These are phyloP conservation scores for Leishmania braziliensis DNA, from an alignment of 208 protist genomes.

Conservation along the genomic window DNA sequence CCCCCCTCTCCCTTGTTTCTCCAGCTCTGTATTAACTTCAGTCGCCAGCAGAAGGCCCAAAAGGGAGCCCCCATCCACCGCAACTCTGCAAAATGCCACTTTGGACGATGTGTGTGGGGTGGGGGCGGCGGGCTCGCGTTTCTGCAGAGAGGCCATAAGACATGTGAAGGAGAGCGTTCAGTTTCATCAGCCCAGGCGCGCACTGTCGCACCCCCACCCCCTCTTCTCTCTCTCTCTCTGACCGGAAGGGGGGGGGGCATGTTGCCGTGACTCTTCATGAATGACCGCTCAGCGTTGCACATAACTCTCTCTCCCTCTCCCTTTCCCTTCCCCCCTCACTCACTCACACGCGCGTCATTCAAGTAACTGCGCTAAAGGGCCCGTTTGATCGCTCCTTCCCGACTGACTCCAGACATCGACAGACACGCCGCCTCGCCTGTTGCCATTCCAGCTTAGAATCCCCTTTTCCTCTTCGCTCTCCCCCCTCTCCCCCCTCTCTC, in stretches of 20 bases:
- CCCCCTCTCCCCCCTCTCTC: background rate
- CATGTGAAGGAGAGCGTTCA: background rate
- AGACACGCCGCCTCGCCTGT: background rate
- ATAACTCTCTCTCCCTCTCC: background rate
- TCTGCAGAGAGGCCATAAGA: background rate
- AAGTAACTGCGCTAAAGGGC: too few species aligned
- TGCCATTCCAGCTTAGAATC: background rate
- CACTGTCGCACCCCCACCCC: background rate
- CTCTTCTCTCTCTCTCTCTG: background rate
- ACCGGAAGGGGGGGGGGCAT: background rate
- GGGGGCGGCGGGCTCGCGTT: background rate
- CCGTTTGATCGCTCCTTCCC: background rate
- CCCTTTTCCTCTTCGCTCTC: background rate
- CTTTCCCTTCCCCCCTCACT: background rate
- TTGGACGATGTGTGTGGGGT: background rate
- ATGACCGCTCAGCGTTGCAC: background rate
- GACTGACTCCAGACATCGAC: background rate
- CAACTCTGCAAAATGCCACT: background rate
- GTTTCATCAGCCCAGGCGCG: background rate
- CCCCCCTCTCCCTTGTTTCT: background rate
- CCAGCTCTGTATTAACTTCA: background rate
- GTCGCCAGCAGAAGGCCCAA: background rate
- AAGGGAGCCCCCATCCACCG: background rate
- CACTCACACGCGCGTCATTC: background rate
- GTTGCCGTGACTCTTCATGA: background rate